Percentiles rank a stretch among this genome's conserved stretches.
Evolutionary conservation across 2,329 filamentous ascomycete genomes (phyloP).

Genomic region (Aureobasidium namibiae): DNA sequence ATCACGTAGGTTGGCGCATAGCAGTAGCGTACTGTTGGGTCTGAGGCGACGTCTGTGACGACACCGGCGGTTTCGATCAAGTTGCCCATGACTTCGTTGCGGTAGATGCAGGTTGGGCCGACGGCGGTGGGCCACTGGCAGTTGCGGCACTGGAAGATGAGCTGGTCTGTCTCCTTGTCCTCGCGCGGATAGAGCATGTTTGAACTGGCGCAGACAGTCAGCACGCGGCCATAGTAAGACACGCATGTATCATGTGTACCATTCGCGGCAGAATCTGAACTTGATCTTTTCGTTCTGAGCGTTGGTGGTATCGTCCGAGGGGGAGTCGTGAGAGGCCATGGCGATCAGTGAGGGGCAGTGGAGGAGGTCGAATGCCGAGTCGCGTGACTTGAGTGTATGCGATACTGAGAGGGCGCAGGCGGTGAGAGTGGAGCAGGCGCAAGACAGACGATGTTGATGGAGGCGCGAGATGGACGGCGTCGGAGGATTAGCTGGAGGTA

Average conservation of each 20-base stretch:
- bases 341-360: neutral
- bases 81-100: conserved; percentile 84
- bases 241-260: conserved; percentile 43
- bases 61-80: conserved; percentile 94
- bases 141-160: conserved; percentile 93
- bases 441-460: neutral
- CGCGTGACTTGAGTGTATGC: neutral
- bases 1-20: conserved; percentile 29
- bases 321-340: conserved; percentile 26
- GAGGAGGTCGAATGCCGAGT: neutral
- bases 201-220: conserved; percentile 46
- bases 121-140: conserved; percentile 82
- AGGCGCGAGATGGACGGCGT: too few relatives aligned
- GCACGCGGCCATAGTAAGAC: neutral
- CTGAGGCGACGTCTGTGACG: conserved; percentile 91
- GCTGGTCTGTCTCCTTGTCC: conserved; percentile 70
- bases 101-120: conserved; percentile 89
- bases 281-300: conserved; percentile 65
- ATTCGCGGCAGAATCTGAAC: conserved; percentile 97
- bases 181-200: conserved; percentile 98
- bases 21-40: conserved; percentile 78
- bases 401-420: neutral
- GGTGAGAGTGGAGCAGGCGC: neutral
- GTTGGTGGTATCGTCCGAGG: conserved; percentile 23
- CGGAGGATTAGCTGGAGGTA: too few relatives aligned